phyloP scores from a whole-genome alignment of 805 yeast species.

The Geotrichum ghanense region DNA sequence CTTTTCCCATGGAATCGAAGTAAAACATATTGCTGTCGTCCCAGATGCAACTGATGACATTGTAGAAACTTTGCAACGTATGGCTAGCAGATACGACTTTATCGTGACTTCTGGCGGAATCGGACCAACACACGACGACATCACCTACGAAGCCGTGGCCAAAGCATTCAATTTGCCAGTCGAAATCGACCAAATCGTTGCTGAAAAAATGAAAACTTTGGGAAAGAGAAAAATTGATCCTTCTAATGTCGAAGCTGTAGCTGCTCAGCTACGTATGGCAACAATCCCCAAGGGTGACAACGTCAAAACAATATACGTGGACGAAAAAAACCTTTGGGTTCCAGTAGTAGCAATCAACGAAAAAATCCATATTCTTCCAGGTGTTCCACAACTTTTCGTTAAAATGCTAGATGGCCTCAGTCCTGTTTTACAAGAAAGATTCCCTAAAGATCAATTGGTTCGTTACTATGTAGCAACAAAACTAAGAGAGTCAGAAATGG shows the following conservation, averaged over 20 bases:
- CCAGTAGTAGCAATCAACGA: slow-evolving; percentile 63
- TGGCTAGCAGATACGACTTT: slow-evolving; percentile 48
- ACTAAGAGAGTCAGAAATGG: slow-evolving; percentile 54
- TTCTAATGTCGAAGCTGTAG: slow-evolving; percentile 31
- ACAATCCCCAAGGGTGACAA: slow-evolving; percentile 44
- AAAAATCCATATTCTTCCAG: slow-evolving; percentile 67
- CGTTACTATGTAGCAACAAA: slow-evolving; percentile 53
- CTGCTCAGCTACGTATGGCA: slow-evolving; percentile 72
- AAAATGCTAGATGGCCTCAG: slow-evolving; percentile 37
- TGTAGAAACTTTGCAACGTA: slow-evolving; percentile 34
- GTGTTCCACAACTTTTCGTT: slow-evolving; percentile 67
- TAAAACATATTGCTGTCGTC: slow-evolving; percentile 56
- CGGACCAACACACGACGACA: slow-evolving; percentile 88
- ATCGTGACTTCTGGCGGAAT: slow-evolving; percentile 64
- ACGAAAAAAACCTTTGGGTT: slow-evolving; percentile 56
- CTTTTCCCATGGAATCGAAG: slow-evolving; percentile 53
- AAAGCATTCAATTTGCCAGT: slow-evolving; percentile 44
- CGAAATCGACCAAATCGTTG: slow-evolving; percentile 44
- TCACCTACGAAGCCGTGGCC: slow-evolving; percentile 69
- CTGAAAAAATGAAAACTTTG: slow-evolving; percentile 43
- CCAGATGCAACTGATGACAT: slow-evolving; percentile 70
- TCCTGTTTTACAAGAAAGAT: slow-evolving; percentile 27
- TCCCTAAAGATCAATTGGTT: slow-evolving; percentile 25
- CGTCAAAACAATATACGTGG: slow-evolving; percentile 28
- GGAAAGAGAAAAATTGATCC: slow-evolving; percentile 26